Base-by-base conservation (phyloP, 345 rosid species). In the Hibiscus mutabilis region DNA sequence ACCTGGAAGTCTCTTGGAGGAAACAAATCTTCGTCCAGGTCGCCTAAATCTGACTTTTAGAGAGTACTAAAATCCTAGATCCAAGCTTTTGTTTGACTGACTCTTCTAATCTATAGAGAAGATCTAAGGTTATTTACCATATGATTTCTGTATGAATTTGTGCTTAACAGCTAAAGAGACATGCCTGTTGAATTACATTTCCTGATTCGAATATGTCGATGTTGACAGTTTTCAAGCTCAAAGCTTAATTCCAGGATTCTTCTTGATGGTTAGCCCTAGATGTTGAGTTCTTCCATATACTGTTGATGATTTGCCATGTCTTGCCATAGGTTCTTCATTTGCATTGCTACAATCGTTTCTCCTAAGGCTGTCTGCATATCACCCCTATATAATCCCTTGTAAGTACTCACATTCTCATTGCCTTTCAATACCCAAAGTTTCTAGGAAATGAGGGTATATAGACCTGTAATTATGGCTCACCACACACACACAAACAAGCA, bases 11-110 rank as follows among this genome's bases (percentile, higher is more conserved):
- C 86, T 92, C 69, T 72, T 73, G 27, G 86, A 87, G 15, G 78
- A 82, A 80, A 78, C 91, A 24, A 76, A 72, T 75, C 86, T 92
- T 37, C 77, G 74, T 24, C 67, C 73, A 3, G 99, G 96, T 60
- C 92, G 93, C 71, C 80, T 95, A 42, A 94, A 94, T 82, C 80
- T 94, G 72, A 94, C 99, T 74, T 92, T 92, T 77, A 84, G 97
- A 73, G 66, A 87, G 87, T 91, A 88, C 55, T 92, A 76, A 84
- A 75, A 46, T 8, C 58, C 24, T 27, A 31, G 27, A 16, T 49
- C 27, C 22, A 16, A 31, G 44, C 16, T 44, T 42, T 37, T 1
- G 2, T 37, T 0, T 33, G 40, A 16, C 60, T 1, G 53, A 64
- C 47, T 21, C 6, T 21, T 13, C 25, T 19, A 40, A 37, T 18